Evolutionary conservation across 164 flowering plant species (phyloP).

Genomic region (Vitis riparia): DNA sequence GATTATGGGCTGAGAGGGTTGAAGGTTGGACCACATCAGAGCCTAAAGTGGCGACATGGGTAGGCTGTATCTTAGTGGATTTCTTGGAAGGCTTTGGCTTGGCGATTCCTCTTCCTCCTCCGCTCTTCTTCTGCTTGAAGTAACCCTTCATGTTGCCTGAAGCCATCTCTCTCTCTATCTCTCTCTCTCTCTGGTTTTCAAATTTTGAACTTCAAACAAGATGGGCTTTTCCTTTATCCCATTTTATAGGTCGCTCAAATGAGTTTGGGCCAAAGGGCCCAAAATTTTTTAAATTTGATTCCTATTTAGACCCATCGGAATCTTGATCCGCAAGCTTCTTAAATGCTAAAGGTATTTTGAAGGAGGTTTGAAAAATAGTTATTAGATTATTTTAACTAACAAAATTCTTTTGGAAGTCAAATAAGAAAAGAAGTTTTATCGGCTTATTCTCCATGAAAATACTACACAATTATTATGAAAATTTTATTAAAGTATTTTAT

Average conservation of each 20-base stretch:
- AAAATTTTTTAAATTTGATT: too few relatives aligned
- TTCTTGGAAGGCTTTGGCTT: constrained; percentile 24
- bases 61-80: constrained; percentile 20
- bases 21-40: constrained; percentile 48
- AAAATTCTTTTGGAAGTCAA: too few relatives aligned
- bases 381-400: too few relatives aligned
- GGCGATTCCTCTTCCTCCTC: constrained; percentile 28
- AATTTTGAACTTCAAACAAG: constrained; percentile 16
- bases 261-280: background rate
- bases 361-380: too few relatives aligned
- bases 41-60: constrained; percentile 31
- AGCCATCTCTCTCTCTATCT: constrained; percentile 42
- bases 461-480: too few relatives aligned
- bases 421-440: too few relatives aligned
- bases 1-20: constrained; percentile 53
- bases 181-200: constrained; percentile 19
- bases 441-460: too few relatives aligned
- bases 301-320: too few relatives aligned
- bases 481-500: too few relatives aligned
- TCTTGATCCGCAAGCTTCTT: too few relatives aligned
- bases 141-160: constrained; percentile 56
- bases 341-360: too few relatives aligned
- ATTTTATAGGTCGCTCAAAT: too few relatives aligned
- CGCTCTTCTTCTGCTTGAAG: constrained; percentile 65
- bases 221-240: background rate